These are phyloP conservation scores for Neocallimastix lanati DNA, from an alignment of 192 early-diverging fungal species.

Conservation along the genomic window DNA sequence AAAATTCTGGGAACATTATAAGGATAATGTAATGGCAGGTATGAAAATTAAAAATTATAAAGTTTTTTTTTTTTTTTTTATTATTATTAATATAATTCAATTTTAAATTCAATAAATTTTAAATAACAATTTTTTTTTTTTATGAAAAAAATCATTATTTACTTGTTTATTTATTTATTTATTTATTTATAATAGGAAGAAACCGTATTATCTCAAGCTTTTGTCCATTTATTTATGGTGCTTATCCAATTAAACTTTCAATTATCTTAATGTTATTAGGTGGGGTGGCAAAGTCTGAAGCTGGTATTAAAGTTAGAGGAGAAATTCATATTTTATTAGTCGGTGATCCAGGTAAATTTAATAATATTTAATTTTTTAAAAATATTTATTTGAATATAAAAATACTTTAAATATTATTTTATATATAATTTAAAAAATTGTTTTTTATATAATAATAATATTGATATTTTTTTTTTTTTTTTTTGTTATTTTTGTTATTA, in stretches of 20 bases:
- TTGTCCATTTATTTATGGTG: slow-evolving; percentile 50
- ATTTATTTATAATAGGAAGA: slow-evolving; percentile 21
- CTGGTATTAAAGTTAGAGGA: slow-evolving; percentile 46
- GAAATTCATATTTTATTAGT: slow-evolving; percentile 56
- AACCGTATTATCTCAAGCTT: slow-evolving; percentile 40
- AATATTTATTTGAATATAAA: no score
- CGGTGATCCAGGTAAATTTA: slow-evolving; percentile 48
- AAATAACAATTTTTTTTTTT: no score
- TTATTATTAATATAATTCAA: no score
- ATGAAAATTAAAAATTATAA: neutral
- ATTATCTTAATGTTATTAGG: slow-evolving; percentile 50
- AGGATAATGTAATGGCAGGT: slow-evolving; percentile 8
- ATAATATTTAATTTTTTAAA: no score
- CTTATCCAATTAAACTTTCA: slow-evolving; percentile 50
- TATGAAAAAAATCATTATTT: no score
- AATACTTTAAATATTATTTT: no score
- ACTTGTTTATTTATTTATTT: no score
- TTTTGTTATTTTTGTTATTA: no score
- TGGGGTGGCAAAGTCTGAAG: slow-evolving; percentile 36
- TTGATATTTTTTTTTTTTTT: no score
- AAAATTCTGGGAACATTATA: slow-evolving; percentile 29
- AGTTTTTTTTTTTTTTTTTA: slow-evolving; percentile 5
- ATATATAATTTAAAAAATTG: no score
- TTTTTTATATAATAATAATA: no score
- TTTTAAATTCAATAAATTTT: no score